A percentile compares a stretch with the other conserved stretches of the same genome.
Conservation (phyloP, 2,329 filamentous ascomycete species). For the Penicillium rolfsii region DNA sequence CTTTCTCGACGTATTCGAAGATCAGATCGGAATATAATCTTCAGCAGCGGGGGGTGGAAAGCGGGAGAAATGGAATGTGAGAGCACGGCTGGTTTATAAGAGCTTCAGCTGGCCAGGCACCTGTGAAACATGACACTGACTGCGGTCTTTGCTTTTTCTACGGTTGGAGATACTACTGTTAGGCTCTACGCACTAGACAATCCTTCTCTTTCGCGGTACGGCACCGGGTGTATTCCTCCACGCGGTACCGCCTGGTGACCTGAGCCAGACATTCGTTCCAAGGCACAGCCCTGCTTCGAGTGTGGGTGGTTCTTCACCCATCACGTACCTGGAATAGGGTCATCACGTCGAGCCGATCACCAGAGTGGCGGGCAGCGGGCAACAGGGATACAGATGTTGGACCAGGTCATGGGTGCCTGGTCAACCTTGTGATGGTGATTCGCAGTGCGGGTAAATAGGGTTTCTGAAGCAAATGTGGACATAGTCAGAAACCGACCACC, state of each 20-base stretch:
- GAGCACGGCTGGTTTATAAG: neutral
- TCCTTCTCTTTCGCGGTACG: neutral
- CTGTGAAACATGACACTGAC: neutral
- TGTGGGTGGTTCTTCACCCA: constrained; percentile 2
- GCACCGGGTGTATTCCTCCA: constrained; percentile 12
- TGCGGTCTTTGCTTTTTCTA: neutral
- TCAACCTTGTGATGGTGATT: neutral
- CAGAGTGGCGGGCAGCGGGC: neutral
- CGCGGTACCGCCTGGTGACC: constrained; percentile 30
- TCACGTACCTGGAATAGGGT: constrained; percentile 8
- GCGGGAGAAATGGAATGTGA: neutral
- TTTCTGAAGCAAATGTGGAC: neutral
- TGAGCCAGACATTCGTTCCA: constrained; percentile 16
- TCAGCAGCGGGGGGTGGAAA: neutral
- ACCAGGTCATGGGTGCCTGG: neutral
- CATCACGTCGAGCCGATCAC: constrained; percentile 8
- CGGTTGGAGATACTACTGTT: neutral
- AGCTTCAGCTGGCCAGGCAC: constrained; percentile 4
- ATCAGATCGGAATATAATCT: neutral
- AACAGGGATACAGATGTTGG: constrained; percentile 4
- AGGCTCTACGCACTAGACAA: neutral
- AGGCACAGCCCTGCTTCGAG: constrained; percentile 19
- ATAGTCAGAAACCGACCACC: neutral
- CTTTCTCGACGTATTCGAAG: neutral
- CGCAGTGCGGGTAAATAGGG: neutral